Conservation (phyloP, 2,329 filamentous ascomycete species). For the Cladosporium sp. region DNA sequence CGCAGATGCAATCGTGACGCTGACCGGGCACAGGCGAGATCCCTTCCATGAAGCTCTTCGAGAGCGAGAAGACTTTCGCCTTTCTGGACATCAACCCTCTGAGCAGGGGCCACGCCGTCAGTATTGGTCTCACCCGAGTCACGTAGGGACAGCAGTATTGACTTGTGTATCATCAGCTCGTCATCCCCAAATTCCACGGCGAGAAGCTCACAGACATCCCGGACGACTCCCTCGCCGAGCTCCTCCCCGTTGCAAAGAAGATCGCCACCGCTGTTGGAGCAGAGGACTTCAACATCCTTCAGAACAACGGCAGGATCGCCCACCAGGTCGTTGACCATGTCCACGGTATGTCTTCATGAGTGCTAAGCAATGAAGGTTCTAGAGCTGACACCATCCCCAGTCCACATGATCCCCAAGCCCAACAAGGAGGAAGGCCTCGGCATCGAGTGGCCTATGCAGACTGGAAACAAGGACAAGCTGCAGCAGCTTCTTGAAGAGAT, state of each 20-base stretch:
- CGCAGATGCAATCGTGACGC: background rate
- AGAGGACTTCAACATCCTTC: conserved; percentile 83
- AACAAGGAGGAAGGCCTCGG: conserved; percentile 74
- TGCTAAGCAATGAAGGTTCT: background rate
- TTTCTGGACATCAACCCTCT: conserved; percentile 96
- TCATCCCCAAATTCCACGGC: conserved; percentile 94
- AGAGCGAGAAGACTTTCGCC: conserved; percentile 87
- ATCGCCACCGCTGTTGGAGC: conserved; percentile 73
- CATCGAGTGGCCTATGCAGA: conserved; percentile 73
- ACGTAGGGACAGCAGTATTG: background rate
- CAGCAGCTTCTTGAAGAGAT: conserved; percentile 77
- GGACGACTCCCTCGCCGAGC: conserved; percentile 77
- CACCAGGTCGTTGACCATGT: conserved; percentile 94
- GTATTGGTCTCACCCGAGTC: conserved; percentile 23
- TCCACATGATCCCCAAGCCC: conserved; percentile 98
- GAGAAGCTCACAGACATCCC: conserved; percentile 84
- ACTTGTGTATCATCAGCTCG: conserved; percentile 57
- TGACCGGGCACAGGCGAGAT: conserved; percentile 67
- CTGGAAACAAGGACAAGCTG: conserved; percentile 74
- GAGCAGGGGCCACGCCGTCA: conserved; percentile 81
- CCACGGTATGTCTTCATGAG: conserved; percentile 27
- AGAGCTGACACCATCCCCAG: conserved; percentile 52
- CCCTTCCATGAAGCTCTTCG: conserved; percentile 92
- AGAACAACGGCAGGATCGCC: conserved; percentile 90
- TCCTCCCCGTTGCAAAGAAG: conserved; percentile 85